Evolutionary conservation across 75 land plant species (phyloP), one percentile per base, ranked within the genome.

Genomic region (Azolla pinnata): DNA sequence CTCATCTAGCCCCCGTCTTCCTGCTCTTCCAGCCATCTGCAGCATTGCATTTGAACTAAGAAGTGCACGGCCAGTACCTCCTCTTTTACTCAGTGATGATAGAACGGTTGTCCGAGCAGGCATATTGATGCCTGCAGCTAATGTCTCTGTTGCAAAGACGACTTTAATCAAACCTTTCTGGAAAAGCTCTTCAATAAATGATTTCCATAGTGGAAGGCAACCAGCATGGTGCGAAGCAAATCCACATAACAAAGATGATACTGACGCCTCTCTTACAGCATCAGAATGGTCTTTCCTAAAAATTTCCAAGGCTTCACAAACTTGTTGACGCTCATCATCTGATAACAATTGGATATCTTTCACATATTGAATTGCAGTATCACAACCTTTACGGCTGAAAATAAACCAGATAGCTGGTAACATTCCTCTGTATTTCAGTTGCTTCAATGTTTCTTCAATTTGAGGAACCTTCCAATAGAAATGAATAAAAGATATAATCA

Each of bases 51-150:
- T 89, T 56, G 99, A 70, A 62, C 79, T 85, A 61, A 95, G 72
- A 21, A 67, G 72, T 29, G 29, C 34, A 18, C 83, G 90, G 9
- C 85, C 90, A 58, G 63, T 68, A 33, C 76, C 82, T 53, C 65
- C 71, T 50, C 95, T 80, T 71, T 85, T 88, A 72, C 87, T 89
- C 17, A 89, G 77, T 42, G 99, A 81, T 62, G 99, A 64, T 35
- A 95, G 79, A 35, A 95, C 85, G 26, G 96, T 81, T 48, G 90
- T 86, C 64, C 99, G 72, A 50, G 99, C 99, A 63, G 99, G 99
- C 99, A 95, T 95, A 66, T 95, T 95, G 20, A 95, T 95, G 30
- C 99, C 99, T 50, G 99, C 99, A 44, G 99, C 90, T 19, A 95
- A 82, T 34, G 99, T 95, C 68, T 95, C 99, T 42, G 99, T 95